phyloP scores from a whole-genome alignment of 768 basidiomycete genomes.

The Tylopilus cervinicoccineus region DNA sequence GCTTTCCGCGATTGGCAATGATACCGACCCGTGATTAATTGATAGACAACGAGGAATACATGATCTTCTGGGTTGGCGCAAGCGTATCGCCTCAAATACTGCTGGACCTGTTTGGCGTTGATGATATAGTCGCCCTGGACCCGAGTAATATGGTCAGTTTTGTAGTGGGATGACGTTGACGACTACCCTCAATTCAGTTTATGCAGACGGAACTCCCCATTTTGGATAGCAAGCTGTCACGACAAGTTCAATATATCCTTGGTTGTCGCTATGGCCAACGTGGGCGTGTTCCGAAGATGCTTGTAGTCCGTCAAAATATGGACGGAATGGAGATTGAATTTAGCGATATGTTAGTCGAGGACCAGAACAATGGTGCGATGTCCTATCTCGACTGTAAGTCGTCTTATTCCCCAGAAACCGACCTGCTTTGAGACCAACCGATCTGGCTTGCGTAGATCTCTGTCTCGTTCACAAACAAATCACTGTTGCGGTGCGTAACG shows the following conservation, averaged over 20 bases:
- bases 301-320: conserved; percentile 86
- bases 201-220: conserved; percentile 64
- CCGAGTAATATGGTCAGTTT: conserved; percentile 55
- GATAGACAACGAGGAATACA: conserved; percentile 82
- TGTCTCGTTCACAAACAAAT: conserved; percentile 35
- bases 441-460: conserved; percentile 20
- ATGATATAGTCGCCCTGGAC: conserved; percentile 70
- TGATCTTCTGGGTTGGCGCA: conserved; percentile 88
- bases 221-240: conserved; percentile 71
- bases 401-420: background rate
- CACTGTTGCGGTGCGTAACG: conserved; percentile 21
- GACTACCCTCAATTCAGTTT: conserved; percentile 8
- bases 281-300: conserved; percentile 53
- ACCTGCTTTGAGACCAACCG: background rate
- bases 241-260: conserved; percentile 85
- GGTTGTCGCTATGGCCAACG: conserved; percentile 56
- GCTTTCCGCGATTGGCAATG: conserved; percentile 12
- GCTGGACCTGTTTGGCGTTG: conserved; percentile 78
- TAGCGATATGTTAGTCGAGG: conserved; percentile 95
- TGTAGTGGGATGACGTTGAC: background rate
- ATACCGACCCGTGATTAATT: conserved; percentile 6
- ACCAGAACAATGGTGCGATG: conserved; percentile 94
- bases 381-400: conserved; percentile 84
- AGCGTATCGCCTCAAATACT: conserved; percentile 80
- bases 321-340: conserved; percentile 95